Percentiles rank a stretch among this genome's conserved stretches.
phyloP scores from a whole-genome alignment of 176 grass and related monocot genomes.

The Themeda triandra region DNA sequence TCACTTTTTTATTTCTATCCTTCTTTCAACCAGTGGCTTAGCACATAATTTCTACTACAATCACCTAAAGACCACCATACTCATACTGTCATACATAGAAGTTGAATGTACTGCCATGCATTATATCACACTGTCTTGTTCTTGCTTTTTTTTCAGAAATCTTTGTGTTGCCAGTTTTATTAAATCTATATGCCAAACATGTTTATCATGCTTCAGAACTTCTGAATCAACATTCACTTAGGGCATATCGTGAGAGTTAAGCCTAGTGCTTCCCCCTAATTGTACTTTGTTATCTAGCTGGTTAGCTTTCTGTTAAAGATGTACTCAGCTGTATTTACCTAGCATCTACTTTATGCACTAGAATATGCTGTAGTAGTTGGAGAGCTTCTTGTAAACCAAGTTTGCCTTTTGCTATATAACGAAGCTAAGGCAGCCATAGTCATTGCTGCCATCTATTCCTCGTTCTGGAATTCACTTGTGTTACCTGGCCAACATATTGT shows the following conservation, averaged over 20 bases:
- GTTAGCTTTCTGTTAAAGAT: too few relatives aligned
- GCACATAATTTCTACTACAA: not conserved
- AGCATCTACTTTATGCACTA: too few relatives aligned
- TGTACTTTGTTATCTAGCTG: too few relatives aligned
- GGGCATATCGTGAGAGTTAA: not conserved
- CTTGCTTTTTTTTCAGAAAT: not conserved
- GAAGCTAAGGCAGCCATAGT: too few relatives aligned
- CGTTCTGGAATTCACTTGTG: too few relatives aligned
- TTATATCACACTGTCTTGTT: not conserved
- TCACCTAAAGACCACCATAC: not conserved
- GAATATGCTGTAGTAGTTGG: too few relatives aligned
- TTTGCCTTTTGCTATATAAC: too few relatives aligned
- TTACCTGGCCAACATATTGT: not conserved
- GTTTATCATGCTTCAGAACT: conserved; percentile 30
- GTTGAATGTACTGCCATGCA: not conserved
- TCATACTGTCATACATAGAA: not conserved
- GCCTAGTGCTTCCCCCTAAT: too few relatives aligned
- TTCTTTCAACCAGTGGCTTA: not conserved
- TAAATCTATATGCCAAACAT: not conserved
- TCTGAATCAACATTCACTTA: not conserved
- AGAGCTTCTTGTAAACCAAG: too few relatives aligned
- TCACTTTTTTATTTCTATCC: too few relatives aligned
- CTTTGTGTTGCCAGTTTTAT: not conserved
- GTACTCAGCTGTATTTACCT: too few relatives aligned
- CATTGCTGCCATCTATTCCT: too few relatives aligned